Evolutionary conservation across 805 yeast species (phyloP).

Genomic region (Metschnikowia gruessii): DNA sequence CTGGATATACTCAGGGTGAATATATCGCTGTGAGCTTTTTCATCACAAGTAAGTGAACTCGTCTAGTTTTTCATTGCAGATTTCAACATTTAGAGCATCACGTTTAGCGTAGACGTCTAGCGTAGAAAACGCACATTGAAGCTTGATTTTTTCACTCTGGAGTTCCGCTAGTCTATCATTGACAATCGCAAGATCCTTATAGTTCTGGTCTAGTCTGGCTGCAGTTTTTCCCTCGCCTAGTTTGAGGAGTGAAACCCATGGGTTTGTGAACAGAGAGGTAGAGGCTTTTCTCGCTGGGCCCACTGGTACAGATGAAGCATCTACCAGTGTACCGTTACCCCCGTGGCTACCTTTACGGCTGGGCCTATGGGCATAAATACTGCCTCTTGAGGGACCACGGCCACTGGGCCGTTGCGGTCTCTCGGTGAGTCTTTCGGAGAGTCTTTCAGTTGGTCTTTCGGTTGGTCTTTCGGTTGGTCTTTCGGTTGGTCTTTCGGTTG

Average conservation of each 20-base stretch:
- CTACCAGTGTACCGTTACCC: neutral
- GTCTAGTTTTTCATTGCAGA: slow-evolving; percentile 49
- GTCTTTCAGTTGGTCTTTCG: no score
- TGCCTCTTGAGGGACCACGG: slow-evolving; percentile 1
- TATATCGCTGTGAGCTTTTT: no score
- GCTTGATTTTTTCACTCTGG: slow-evolving; percentile 25
- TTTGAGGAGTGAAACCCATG: slow-evolving; percentile 34
- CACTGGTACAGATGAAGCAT: neutral
- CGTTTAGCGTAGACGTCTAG: slow-evolving; percentile 24
- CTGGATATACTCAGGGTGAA: no score
- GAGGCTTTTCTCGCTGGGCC: neutral
- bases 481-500: no score
- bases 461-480: no score
- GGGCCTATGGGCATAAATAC: slow-evolving; percentile 1
- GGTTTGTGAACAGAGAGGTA: slow-evolving; percentile 16
- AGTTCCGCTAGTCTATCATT: slow-evolving; percentile 27
- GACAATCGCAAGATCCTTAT: slow-evolving; percentile 25
- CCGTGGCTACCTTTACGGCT: slow-evolving; percentile 2
- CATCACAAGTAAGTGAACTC: slow-evolving; percentile 43
- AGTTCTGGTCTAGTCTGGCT: slow-evolving; percentile 25
- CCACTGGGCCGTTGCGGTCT: neutral
- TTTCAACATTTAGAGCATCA: slow-evolving; percentile 35
- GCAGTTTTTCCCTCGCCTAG: slow-evolving; percentile 28
- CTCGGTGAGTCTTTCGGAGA: neutral
- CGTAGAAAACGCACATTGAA: slow-evolving; percentile 15